Conservation (phyloP, 306 rosid species). For the Vigna mungo region DNA sequence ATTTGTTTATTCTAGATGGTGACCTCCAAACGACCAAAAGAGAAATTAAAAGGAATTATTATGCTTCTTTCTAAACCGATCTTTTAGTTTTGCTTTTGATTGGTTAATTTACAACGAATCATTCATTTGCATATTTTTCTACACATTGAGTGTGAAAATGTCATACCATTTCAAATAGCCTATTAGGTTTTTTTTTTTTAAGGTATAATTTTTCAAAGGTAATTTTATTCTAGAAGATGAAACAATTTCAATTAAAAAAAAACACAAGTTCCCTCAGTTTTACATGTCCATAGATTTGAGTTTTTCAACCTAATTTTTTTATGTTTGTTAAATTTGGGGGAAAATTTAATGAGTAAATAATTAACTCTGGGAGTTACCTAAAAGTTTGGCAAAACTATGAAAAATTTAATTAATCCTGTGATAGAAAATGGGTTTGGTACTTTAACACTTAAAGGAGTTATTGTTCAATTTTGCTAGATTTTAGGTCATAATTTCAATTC, state of each 20-base stretch:
- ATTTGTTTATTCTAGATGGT: not conserved
- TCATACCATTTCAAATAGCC: not conserved
- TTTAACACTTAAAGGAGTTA: slow-evolving; percentile 9
- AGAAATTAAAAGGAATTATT: not conserved
- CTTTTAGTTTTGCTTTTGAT: not conserved
- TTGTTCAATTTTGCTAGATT: not conserved
- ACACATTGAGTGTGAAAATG: not conserved
- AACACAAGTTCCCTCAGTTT: too few relatives aligned
- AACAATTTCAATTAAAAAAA: too few relatives aligned
- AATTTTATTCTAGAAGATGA: not conserved
- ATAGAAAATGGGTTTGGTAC: slow-evolving; percentile 38
- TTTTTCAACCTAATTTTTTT: not conserved
- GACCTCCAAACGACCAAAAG: not conserved
- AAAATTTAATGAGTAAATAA: not conserved
- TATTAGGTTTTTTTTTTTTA: not conserved
- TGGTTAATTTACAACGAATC: not conserved
- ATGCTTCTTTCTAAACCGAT: not conserved
- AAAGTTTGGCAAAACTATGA: not conserved
- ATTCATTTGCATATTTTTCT: not conserved
- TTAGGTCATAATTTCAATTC: not conserved
- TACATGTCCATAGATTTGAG: not conserved
- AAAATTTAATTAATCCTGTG: not conserved
- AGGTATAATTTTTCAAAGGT: not conserved
- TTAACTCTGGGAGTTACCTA: slow-evolving; percentile 17
- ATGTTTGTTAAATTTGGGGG: not conserved